Conservation (phyloP, 2,329 filamentous ascomycete species). For the Aspergillus pseudoviridinutans region DNA sequence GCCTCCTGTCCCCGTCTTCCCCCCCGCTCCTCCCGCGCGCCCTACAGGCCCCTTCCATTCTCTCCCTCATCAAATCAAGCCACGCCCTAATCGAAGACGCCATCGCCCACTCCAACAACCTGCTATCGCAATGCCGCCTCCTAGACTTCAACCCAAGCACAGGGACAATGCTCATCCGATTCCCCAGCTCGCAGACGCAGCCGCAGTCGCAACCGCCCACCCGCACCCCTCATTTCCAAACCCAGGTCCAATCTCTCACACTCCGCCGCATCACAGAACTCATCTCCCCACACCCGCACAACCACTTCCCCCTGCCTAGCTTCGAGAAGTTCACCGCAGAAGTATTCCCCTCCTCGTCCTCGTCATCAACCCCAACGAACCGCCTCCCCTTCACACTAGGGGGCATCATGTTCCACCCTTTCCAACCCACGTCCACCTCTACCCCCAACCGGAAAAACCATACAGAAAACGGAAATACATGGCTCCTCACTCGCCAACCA, state of each 20-base stretch:
- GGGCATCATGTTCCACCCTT: slow-evolving; percentile 47
- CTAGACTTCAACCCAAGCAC: slow-evolving; percentile 29
- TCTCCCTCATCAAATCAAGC: slow-evolving; percentile 56
- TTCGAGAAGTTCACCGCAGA: slow-evolving; percentile 38
- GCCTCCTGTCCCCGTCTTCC: slow-evolving; percentile 55
- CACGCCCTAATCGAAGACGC: slow-evolving; percentile 42
- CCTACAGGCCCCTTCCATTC: slow-evolving; percentile 61
- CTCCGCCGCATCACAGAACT: slow-evolving; percentile 48
- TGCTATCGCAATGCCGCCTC: slow-evolving; percentile 43
- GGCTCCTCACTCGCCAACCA: slow-evolving; percentile 37
- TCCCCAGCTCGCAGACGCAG: slow-evolving; percentile 15
- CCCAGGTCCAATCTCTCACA: slow-evolving; percentile 39
- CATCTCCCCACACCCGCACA: slow-evolving; percentile 43
- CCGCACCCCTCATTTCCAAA: neutral
- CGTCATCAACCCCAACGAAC: neutral
- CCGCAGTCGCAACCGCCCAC: neutral
- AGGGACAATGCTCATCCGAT: slow-evolving; percentile 31
- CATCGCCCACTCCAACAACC: slow-evolving; percentile 51
- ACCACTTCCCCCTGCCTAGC: slow-evolving; percentile 41
- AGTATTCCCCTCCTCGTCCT: slow-evolving; percentile 36
- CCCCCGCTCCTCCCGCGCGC: slow-evolving; percentile 63
- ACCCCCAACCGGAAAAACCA: neutral
- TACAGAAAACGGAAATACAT: slow-evolving; percentile 22
- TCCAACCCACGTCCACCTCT: slow-evolving; percentile 10
- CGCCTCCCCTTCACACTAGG: slow-evolving; percentile 46